These are phyloP conservation scores for Fusarium sacchari DNA, from an alignment of 2,329 filamentous ascomycete genomes.

Conservation along the genomic window DNA sequence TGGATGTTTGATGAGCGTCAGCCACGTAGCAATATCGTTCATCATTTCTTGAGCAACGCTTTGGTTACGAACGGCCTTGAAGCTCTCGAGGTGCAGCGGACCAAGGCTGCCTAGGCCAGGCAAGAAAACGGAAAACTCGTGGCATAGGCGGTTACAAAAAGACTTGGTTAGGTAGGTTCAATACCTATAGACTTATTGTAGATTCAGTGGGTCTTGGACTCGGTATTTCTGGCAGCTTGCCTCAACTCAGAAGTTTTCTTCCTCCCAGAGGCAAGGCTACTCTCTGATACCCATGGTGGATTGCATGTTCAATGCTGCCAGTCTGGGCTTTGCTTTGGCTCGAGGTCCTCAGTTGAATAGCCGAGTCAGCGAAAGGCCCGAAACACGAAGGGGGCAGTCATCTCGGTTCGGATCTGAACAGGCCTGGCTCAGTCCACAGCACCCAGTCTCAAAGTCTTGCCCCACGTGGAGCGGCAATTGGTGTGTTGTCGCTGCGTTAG, in stretches of 20 bases:
- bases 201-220: neutral
- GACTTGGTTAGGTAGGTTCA: neutral
- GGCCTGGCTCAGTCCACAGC: conserved; percentile 14
- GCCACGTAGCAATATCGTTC: neutral
- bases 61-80: neutral
- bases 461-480: conserved; percentile 39
- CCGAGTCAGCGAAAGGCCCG: conserved; percentile 30
- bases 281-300: conserved; percentile 15
- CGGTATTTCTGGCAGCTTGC: neutral
- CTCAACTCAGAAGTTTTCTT: neutral
- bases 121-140: neutral
- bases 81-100: neutral
- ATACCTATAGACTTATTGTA: neutral
- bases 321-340: conserved; percentile 17
- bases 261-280: neutral
- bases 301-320: conserved; percentile 37
- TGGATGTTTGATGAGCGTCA: neutral
- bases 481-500: conserved; percentile 9
- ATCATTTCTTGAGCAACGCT: neutral
- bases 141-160: neutral
- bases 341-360: conserved; percentile 21
- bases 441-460: conserved; percentile 4
- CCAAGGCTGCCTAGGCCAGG: neutral
- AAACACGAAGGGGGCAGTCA: conserved; percentile 33
- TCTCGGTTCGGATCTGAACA: conserved; percentile 31